phyloP scores from a whole-genome alignment of 306 rosid species.

The Parietaria judaica region DNA sequence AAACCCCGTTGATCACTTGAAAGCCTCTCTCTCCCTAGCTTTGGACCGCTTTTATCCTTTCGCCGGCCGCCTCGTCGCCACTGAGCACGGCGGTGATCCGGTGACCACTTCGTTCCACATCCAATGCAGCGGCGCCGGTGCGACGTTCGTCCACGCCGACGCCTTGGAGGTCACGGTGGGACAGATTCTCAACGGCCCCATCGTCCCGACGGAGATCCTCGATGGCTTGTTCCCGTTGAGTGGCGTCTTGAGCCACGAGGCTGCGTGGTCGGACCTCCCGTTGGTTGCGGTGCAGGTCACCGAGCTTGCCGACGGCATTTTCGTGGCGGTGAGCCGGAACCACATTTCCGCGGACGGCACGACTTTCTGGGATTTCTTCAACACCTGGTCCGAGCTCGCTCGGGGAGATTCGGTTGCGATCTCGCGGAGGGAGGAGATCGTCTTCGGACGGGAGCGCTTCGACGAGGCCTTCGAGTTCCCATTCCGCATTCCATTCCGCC shows the following conservation, averaged over 20 bases:
- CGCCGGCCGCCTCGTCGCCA: not conserved
- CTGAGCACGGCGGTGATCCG: not conserved
- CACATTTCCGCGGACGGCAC: slow-evolving; percentile 19
- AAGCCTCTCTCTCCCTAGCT: not conserved
- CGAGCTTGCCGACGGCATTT: slow-evolving; percentile 30
- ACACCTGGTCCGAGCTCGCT: slow-evolving; percentile 24
- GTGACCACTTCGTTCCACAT: not conserved
- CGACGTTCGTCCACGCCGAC: slow-evolving; percentile 4
- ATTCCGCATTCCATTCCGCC: not conserved
- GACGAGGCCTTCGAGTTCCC: slow-evolving; percentile 1
- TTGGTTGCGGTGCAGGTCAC: slow-evolving; percentile 35
- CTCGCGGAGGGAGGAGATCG: not conserved
- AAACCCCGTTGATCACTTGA: not conserved
- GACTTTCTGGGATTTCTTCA: slow-evolving; percentile 32
- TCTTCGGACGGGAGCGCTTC: slow-evolving; percentile 3
- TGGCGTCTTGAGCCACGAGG: not conserved
- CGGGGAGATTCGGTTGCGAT: not conserved
- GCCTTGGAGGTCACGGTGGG: not conserved
- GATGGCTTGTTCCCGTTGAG: slow-evolving; percentile 6
- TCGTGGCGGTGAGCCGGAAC: slow-evolving; percentile 22
- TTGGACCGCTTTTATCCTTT: slow-evolving; percentile 2
- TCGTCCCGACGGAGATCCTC: not conserved
- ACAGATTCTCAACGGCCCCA: not conserved
- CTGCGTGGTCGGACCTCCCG: not conserved
- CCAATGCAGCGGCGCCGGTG: slow-evolving; percentile 21